A percentile compares a stretch with the other conserved stretches of the same genome.
Evolutionary conservation across 192 early-diverging fungal genomes (phyloP).

Genomic region (Umbelopsis sp.): DNA sequence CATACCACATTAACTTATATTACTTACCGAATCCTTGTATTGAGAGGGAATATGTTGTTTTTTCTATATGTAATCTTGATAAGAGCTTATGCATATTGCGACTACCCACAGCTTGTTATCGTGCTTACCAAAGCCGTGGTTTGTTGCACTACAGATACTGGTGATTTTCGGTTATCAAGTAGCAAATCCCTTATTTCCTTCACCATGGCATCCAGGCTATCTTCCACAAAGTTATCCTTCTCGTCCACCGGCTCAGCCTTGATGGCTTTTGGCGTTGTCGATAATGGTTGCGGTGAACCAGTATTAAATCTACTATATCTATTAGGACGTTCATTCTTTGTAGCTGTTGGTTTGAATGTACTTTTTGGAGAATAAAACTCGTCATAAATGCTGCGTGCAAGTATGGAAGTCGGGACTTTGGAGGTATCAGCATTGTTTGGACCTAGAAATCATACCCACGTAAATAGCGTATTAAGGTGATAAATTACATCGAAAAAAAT

Average conservation of each 20-base stretch:
- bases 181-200: constrained; percentile 7
- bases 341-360: not conserved
- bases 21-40: constrained; percentile 2
- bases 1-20: no score
- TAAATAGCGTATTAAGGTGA: no score
- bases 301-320: constrained; percentile 3
- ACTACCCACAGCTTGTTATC: not conserved
- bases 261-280: not conserved
- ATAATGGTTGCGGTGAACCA: not conserved
- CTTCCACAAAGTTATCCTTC: not conserved
- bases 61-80: not conserved
- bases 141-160: not conserved
- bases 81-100: not conserved
- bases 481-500: not conserved
- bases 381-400: constrained; percentile 3
- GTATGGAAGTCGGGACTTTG: not conserved
- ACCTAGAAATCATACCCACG: no score
- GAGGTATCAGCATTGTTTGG: no score
- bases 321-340: not conserved
- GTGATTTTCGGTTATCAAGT: constrained; percentile 11
- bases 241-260: not conserved
- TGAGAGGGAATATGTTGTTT: not conserved
- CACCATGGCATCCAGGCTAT: constrained; percentile 16
- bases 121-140: not conserved
- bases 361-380: not conserved